Base-by-base conservation (phyloP, 2,329 filamentous ascomycete species). In the Ascochyta clinopodiicola region DNA sequence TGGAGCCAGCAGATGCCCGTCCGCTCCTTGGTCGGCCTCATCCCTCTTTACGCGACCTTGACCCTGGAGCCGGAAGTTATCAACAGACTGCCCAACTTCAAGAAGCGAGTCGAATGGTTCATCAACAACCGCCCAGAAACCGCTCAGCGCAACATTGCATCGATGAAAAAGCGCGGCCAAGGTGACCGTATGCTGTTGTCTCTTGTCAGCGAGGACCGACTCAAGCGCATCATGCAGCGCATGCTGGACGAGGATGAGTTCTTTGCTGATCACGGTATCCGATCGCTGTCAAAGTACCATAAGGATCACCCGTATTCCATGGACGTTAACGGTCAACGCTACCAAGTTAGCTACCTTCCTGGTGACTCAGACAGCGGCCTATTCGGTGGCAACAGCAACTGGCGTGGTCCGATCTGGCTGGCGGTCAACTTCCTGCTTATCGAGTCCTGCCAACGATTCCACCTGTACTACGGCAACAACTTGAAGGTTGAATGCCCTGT, bases 211-310 rank as follows among this genome's bases (percentile, higher is more conserved):
- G 94, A 93, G 75, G 92, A 96, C 60, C 87, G 94, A n/a, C 80
- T 98, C 10, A 88, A 90, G 76, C 90, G 92, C 78, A 96, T 98
- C 55, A 81, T 98, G 56, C 86, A 88, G 73, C 87, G 91, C 45
- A 97, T 98, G 94, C 83, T 98, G 44, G 91, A 96, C 70, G 92
- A 96, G 76, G 87, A 92, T 22, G 94, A 98, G 73, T 98, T 98
- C 77, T 82, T 98, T 51, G 91, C 91, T 51, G 87, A 93, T 43
- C 88, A 96, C 72, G 94, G 94, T 51, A 94, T 98, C 61, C 88
- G 94, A 42, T 97, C 93, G 2, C 80, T 98, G 69, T 97, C 93
- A 27, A 96, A 95, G 76, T 90, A 86, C 70, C 94, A 98, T 79
- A 89, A 96, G 69, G 85, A 96, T 13, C 80, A 97, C 63, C 95